These are phyloP conservation scores for Pythium angustatum DNA, from an alignment of 352 stramenopile genomes.

Conservation along the genomic window DNA sequence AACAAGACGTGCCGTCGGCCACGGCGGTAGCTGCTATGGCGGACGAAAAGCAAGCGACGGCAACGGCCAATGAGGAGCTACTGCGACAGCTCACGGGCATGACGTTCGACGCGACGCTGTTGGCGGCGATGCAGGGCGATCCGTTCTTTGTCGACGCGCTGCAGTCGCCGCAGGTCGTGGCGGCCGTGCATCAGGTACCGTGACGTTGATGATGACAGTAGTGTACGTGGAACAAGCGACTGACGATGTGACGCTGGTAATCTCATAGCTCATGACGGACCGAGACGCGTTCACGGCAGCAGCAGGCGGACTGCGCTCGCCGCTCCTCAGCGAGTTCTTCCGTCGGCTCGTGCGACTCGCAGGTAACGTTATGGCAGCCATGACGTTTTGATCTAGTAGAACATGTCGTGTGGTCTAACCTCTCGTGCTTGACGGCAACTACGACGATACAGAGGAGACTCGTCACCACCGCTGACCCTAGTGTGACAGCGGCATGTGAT, in stretches of 20 bases:
- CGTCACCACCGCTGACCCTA: constrained; percentile 2
- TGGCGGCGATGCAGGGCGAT: constrained; percentile 63
- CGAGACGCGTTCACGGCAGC: constrained; percentile 43
- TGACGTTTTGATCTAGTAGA: no score
- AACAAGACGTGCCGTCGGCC: no score
- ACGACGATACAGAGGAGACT: constrained; percentile 25
- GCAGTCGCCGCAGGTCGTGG: constrained; percentile 50
- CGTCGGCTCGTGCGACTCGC: constrained; percentile 65
- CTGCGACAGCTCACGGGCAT: constrained; percentile 48
- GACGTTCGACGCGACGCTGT: constrained; percentile 47
- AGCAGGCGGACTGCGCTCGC: constrained; percentile 30
- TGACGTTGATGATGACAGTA: no score
- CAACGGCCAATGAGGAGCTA: constrained; percentile 15
- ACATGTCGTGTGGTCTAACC: no score
- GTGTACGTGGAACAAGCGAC: no score
- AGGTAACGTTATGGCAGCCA: constrained; percentile 41
- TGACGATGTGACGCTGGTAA: no score
- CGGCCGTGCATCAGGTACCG: constrained; percentile 69
- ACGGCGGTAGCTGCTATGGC: not conserved
- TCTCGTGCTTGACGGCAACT: no score
- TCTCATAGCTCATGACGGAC: constrained; percentile 63
- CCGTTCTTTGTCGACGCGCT: constrained; percentile 57
- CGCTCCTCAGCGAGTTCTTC: constrained; percentile 57
- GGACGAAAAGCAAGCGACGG: not conserved
- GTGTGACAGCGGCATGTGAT: no score